Evolutionary conservation across 768 basidiomycete genomes (phyloP), one percentile per base, ranked within the genome.

Genomic region (Lactarius vividus): DNA sequence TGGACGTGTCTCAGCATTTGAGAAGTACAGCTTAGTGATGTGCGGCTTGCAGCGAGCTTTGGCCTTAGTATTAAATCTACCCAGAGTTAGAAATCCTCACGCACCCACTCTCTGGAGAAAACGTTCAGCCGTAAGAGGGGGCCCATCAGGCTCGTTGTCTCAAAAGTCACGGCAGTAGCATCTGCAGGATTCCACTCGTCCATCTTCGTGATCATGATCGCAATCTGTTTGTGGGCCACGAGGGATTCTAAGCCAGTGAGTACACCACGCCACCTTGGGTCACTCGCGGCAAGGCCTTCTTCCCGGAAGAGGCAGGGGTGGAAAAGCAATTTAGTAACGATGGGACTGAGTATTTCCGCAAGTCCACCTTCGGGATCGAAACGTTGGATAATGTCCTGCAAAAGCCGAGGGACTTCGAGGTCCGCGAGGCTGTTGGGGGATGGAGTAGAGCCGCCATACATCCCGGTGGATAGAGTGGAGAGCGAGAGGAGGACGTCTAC

Each of bases 31-130:
- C 65, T 84, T 80, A 3, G 89, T 83, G 61, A 98, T 85, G 13
- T 77, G 77, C 11, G 92, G 92, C 96, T 96, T 71, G 28, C 54
- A 31, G 42, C 58, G 63, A 31, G 59, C 69, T 59, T 71, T 62
- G 44, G 31, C 39, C 29, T 61, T 54, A 31, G 31, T 42, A 28
- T 59, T 54, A 31, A 35, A 61, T 54, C 62, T 9, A 53, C 5
- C 1, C 55, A 57, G 49, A 37, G 20, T 40, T 55, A 33, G 40
- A 65, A 39, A 9, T 29, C 7, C 16, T 65, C 72, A 77, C 83
- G 70, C 73, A 96, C 90, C 88, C 93, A 96, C 82, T 98, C 91
- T 62, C 86, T 79, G n/a, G 88, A 84, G 74, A 96, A 98, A 6
- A 95, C 87, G 44, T 90, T 89, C 60, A 98, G 80, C 39, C 94